These are phyloP conservation scores for Mycosarcoma maydis DNA, from an alignment of 1,284 basidiomycete genomes.

Conservation along the genomic window DNA sequence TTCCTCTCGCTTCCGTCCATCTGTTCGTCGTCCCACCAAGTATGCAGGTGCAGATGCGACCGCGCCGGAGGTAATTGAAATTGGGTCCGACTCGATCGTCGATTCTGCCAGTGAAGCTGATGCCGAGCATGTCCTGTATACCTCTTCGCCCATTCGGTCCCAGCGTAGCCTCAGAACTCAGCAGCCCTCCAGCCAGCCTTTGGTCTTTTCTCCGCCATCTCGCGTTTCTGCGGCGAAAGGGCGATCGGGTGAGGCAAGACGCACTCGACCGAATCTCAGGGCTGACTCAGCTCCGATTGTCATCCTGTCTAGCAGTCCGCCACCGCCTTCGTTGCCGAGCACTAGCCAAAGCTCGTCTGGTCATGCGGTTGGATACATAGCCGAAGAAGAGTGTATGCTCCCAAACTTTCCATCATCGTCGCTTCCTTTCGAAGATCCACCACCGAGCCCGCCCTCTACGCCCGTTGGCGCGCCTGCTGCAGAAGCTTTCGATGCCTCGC, in stretches of 20 bases:
- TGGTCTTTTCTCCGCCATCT: constrained; percentile 13
- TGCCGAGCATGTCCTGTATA: background rate
- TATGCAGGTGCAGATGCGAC: background rate
- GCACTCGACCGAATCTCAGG: background rate
- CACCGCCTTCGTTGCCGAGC: constrained; percentile 14
- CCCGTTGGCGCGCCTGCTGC: background rate
- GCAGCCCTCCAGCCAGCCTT: constrained; percentile 26
- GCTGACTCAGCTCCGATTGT: constrained; percentile 35
- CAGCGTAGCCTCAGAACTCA: constrained; percentile 25
- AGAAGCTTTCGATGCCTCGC: constrained; percentile 6
- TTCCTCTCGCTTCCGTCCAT: constrained; percentile 8
- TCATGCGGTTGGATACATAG: constrained; percentile 4
- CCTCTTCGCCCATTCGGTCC: constrained; percentile 35
- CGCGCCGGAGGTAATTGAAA: constrained; percentile 32
- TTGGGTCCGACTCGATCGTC: constrained; percentile 31
- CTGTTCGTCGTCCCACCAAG: constrained; percentile 4
- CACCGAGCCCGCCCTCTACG: constrained; percentile 24
- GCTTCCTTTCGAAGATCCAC: constrained; percentile 18
- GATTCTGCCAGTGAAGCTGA: constrained; percentile 32
- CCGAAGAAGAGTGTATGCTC: constrained; percentile 10
- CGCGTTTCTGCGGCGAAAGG: background rate
- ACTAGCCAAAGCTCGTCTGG: constrained; percentile 11
- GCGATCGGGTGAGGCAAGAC: background rate
- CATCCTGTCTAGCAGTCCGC: constrained; percentile 43
- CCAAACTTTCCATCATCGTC: constrained; percentile 18